phyloP scores from a whole-genome alignment of 176 grass and related monocot species.

The Triticum urartu region DNA sequence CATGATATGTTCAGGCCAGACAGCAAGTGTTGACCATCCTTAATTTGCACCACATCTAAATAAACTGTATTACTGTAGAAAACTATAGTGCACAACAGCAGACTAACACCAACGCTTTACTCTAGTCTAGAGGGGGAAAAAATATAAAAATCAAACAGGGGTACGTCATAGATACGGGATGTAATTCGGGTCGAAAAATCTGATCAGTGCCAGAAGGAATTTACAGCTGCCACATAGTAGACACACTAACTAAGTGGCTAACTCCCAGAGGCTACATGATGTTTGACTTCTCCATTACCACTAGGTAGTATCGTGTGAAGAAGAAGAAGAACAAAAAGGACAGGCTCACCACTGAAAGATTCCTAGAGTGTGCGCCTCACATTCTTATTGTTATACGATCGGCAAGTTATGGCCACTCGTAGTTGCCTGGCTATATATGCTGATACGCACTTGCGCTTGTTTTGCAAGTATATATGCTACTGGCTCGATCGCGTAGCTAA shows the following conservation, averaged over 20 bases:
- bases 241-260: not conserved
- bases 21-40: not conserved
- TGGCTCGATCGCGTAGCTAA: not conserved
- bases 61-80: not conserved
- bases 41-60: not conserved
- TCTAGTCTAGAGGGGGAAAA: not conserved
- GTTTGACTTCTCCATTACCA: not conserved
- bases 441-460: slow-evolving; percentile 30
- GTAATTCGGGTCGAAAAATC: not conserved
- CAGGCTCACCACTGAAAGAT: slow-evolving; percentile 27
- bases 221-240: not conserved
- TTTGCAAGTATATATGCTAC: not conserved
- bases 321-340: not conserved
- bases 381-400: slow-evolving; percentile 9
- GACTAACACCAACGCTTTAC: not conserved
- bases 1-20: slow-evolving; percentile 8
- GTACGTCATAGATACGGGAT: no score
- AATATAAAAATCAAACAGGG: no score
- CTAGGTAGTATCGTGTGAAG: not conserved
- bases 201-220: not conserved
- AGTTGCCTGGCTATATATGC: slow-evolving; percentile 26
- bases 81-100: not conserved
- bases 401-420: slow-evolving; percentile 14
- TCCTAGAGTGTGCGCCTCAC: slow-evolving; percentile 25
- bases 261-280: not conserved